Conservation (phyloP, 495 filamentous ascomycete genomes). For the Penicillium lagena region DNA sequence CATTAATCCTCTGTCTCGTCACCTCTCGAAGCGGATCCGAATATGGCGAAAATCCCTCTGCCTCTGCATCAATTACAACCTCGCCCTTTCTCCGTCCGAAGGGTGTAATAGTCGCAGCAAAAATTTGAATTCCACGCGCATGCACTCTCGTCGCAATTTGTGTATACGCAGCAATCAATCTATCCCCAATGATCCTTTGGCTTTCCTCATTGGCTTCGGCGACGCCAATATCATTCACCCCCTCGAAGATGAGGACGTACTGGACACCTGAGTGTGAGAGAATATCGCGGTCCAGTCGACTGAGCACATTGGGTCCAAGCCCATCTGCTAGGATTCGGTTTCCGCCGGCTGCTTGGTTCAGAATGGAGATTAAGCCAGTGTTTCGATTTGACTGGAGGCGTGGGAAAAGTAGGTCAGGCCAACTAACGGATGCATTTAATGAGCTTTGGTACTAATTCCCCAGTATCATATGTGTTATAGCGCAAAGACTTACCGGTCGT, state of each 20-base stretch:
- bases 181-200: slow-evolving; percentile 44
- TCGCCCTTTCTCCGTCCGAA: slow-evolving; percentile 33
- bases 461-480: too few relatives aligned
- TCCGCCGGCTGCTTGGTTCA: slow-evolving; percentile 70
- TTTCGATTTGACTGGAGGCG: slow-evolving; percentile 43
- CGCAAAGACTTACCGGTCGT: slow-evolving; percentile 47
- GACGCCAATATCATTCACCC: slow-evolving; percentile 66
- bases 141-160: slow-evolving; percentile 54
- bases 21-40: slow-evolving; percentile 47
- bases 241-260: slow-evolving; percentile 66
- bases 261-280: slow-evolving; percentile 48
- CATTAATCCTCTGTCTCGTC: slow-evolving; percentile 54
- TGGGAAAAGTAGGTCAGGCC: slow-evolving; percentile 60
- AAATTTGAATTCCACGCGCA: slow-evolving; percentile 47
- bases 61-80: slow-evolving; percentile 23
- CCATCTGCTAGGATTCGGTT: slow-evolving; percentile 60
- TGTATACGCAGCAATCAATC: slow-evolving; percentile 49
- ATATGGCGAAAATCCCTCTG: slow-evolving; percentile 29
- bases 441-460: too few relatives aligned
- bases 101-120: slow-evolving; percentile 64
- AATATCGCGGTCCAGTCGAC: slow-evolving; percentile 59
- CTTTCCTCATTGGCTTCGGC: slow-evolving; percentile 36
- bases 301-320: slow-evolving; percentile 54
- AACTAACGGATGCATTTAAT: slow-evolving; percentile 22
- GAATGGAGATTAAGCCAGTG: slow-evolving; percentile 44